Percentiles rank a stretch among this genome's conserved stretches.
Conservation (phyloP, 805 yeast species). For the Isabelozyma heimii region DNA sequence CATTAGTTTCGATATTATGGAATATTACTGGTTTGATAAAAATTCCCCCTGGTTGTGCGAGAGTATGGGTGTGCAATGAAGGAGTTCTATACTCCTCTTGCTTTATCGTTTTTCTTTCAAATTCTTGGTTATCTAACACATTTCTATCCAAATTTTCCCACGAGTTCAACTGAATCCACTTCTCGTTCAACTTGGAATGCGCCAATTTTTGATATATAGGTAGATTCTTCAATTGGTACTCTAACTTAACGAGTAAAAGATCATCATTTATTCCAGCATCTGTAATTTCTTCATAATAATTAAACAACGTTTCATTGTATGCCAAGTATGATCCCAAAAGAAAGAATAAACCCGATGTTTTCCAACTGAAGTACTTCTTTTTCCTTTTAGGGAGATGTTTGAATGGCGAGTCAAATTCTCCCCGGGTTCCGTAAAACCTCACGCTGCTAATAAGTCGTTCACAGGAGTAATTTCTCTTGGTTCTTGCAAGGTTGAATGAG, state of each 20-base stretch:
- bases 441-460: background rate
- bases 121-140: conserved; percentile 23
- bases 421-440: conserved; percentile 21
- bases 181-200: conserved; percentile 43
- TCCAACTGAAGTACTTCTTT: conserved; percentile 30
- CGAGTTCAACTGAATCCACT: conserved; percentile 42
- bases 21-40: conserved; percentile 71
- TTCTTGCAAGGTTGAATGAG: background rate
- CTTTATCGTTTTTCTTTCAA: conserved; percentile 5
- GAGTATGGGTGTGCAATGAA: conserved; percentile 38
- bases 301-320: conserved; percentile 24
- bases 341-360: conserved; percentile 16
- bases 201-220: conserved; percentile 51
- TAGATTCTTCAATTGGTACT: conserved; percentile 45
- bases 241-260: conserved; percentile 38
- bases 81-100: conserved; percentile 15
- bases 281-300: conserved; percentile 21
- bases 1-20: conserved; percentile 51
- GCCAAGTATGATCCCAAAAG: conserved; percentile 20
- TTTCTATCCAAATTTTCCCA: conserved; percentile 45
- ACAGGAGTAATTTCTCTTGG: background rate
- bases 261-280: conserved; percentile 17
- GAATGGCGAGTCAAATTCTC: conserved; percentile 29
- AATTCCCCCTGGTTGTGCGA: conserved; percentile 76
- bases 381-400: conserved; percentile 21